These are phyloP conservation scores for Hortiboletus flavorubellus DNA, from an alignment of 768 basidiomycete genomes.

Conservation along the genomic window DNA sequence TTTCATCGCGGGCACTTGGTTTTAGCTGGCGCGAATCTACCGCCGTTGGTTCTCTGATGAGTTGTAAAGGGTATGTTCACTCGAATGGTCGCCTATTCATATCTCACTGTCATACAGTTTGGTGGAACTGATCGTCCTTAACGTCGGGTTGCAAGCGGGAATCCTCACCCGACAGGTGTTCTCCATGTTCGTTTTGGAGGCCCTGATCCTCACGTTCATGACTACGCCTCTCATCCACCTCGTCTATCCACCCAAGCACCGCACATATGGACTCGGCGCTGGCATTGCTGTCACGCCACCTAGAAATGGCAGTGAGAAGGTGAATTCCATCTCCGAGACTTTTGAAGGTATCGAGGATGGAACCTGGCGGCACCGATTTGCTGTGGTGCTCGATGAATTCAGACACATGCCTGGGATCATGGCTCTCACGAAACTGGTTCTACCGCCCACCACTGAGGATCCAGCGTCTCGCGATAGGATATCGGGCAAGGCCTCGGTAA, in stretches of 20 bases:
- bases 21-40: slow-evolving; percentile 81
- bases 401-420: slow-evolving; percentile 89
- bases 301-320: not conserved
- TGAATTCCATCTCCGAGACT: not conserved
- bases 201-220: slow-evolving; percentile 80
- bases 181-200: slow-evolving; percentile 93
- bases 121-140: slow-evolving; percentile 94
- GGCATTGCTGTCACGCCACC: not conserved
- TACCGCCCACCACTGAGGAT: slow-evolving; percentile 31
- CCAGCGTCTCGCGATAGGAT: not conserved
- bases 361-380: slow-evolving; percentile 47
- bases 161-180: slow-evolving; percentile 80
- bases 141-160: slow-evolving; percentile 79
- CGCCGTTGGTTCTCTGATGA: slow-evolving; percentile 91
- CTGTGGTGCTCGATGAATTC: slow-evolving; percentile 87
- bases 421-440: slow-evolving; percentile 82
- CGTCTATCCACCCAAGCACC: slow-evolving; percentile 64
- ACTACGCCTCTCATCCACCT: slow-evolving; percentile 74
- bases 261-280: slow-evolving; percentile 42
- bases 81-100: not conserved
- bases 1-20: slow-evolving; percentile 63
- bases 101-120: slow-evolving; percentile 43
- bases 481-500: slow-evolving; percentile 35
- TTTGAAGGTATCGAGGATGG: slow-evolving; percentile 3
- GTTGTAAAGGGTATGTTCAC: slow-evolving; percentile 80